Evolutionary conservation across 140 eudicot species (phyloP), one percentile per base, ranked within the genome.

Genomic region (Stevia rebaudiana): DNA sequence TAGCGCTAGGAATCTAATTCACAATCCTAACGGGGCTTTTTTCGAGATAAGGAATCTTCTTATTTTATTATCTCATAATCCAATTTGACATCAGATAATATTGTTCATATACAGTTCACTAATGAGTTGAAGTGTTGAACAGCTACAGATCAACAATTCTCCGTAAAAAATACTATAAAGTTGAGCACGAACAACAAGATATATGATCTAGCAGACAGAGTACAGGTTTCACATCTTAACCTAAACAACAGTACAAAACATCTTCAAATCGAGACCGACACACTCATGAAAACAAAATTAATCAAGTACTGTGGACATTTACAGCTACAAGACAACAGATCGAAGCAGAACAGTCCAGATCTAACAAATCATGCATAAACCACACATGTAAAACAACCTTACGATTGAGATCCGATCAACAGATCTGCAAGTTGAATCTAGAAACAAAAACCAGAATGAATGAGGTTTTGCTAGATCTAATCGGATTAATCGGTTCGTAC

Each of bases 261-360:
- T 50, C n/a, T 19, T 50, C 31, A 23, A 43, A 43, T 43, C 49
- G 7, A 43, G 49, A 4, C 7, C n/a, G n/a, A 43, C 8, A 43
- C 8, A 41, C 17, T 41, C 5, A 41, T 12, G 47, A 41, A 0
- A 0, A 2, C 13, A 1, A 43, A 43, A 52, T 12, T 52, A 2
- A 24, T 5, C 12, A 56, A 30, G 13, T 30, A 30, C 19, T 15
- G 6, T 7, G 24, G 1, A 56, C 42, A 56, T 7, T 56, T 59
- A 59, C 1, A 18, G 65, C 18, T 36, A 9, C 6, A 36, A 8
- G 9, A 18, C 64, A 35, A 58, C 47, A 16, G 46, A 58, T 58
- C 28, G 49, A 59, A 19, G 46, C 33, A 36, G 16, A 59, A 59
- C 5, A 16, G 37, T 35, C 48, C 65, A 59, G 65, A 59, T 59